phyloP scores from a whole-genome alignment of 2,329 filamentous ascomycete genomes.

The Fulvia fulva region DNA sequence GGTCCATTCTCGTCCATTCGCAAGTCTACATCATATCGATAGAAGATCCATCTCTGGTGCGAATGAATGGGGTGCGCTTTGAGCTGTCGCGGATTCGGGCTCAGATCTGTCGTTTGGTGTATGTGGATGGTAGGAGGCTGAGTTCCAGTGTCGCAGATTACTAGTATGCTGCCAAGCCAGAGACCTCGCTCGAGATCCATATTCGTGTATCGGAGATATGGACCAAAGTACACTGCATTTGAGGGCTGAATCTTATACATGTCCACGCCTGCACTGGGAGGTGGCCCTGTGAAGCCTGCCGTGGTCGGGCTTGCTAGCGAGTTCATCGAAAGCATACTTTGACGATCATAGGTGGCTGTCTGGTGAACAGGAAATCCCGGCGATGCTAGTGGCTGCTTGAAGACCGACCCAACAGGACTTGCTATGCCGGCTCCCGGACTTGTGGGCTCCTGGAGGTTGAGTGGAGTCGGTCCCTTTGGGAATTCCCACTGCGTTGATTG shows the following conservation, averaged over 20 bases:
- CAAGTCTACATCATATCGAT: slow-evolving; percentile 87
- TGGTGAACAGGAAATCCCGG: slow-evolving; percentile 74
- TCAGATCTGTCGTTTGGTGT: slow-evolving; percentile 83
- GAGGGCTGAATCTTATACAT: slow-evolving; percentile 91
- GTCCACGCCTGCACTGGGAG: slow-evolving; percentile 82
- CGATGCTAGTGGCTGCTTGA: slow-evolving; percentile 67
- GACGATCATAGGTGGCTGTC: slow-evolving; percentile 72
- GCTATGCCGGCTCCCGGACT: slow-evolving; percentile 65
- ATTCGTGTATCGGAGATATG: slow-evolving; percentile 91
- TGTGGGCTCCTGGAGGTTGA: slow-evolving; percentile 78
- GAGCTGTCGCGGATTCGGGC: slow-evolving; percentile 82
- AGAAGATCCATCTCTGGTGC: slow-evolving; percentile 93
- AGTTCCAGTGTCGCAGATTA: slow-evolving; percentile 77
- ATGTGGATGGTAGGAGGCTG: slow-evolving; percentile 96
- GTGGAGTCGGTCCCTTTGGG: slow-evolving; percentile 87
- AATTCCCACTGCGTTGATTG: slow-evolving; percentile 99
- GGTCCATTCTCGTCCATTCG: slow-evolving; percentile 75
- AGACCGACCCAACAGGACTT: slow-evolving; percentile 46
- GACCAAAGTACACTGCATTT: slow-evolving; percentile 96
- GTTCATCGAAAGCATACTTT: slow-evolving; percentile 79
- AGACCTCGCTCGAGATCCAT: slow-evolving; percentile 90
- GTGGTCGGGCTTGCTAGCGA: slow-evolving; percentile 69
- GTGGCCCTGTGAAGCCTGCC: slow-evolving; percentile 84
- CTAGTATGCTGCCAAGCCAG: slow-evolving; percentile 90
- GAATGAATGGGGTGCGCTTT: slow-evolving; percentile 76